These are phyloP conservation scores for Hyaloscypha bicolor DNA, from an alignment of 495 filamentous ascomycete genomes.

Conservation along the genomic window DNA sequence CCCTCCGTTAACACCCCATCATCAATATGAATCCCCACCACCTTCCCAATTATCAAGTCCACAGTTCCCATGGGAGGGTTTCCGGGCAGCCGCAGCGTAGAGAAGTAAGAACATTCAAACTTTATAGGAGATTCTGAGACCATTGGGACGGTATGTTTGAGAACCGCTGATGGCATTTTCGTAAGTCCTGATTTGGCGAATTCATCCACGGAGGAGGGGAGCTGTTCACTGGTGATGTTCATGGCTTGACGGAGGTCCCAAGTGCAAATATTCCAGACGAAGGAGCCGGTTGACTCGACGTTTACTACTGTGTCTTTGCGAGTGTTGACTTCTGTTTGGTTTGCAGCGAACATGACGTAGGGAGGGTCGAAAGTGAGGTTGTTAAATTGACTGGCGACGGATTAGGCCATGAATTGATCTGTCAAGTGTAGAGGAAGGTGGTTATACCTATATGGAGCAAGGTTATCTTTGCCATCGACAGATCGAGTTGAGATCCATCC, in stretches of 20 bases:
- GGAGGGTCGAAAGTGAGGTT: constrained; percentile 64
- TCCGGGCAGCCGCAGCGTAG: constrained; percentile 53
- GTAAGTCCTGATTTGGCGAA: constrained; percentile 53
- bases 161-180: constrained; percentile 45
- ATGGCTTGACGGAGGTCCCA: constrained; percentile 53
- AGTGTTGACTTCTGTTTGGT: constrained; percentile 43
- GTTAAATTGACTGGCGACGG: constrained; percentile 48
- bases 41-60: constrained; percentile 58
- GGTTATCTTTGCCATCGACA: constrained; percentile 41
- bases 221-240: constrained; percentile 50
- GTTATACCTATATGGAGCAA: constrained; percentile 50
- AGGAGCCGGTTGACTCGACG: constrained; percentile 52
- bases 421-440: no score
- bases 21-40: constrained; percentile 56
- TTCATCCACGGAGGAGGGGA: constrained; percentile 49
- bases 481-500: neutral
- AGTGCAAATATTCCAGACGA: constrained; percentile 62
- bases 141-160: constrained; percentile 33
- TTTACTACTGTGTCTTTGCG: constrained; percentile 59
- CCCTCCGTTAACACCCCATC: constrained; percentile 53
- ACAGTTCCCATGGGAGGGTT: constrained; percentile 55
- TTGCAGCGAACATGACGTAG: constrained; percentile 58
- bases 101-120: constrained; percentile 58
- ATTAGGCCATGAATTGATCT: no score
- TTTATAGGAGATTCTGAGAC: constrained; percentile 54